These are phyloP conservation scores for Protea cynaroides DNA, from an alignment of 164 flowering plant genomes.

Conservation along the genomic window DNA sequence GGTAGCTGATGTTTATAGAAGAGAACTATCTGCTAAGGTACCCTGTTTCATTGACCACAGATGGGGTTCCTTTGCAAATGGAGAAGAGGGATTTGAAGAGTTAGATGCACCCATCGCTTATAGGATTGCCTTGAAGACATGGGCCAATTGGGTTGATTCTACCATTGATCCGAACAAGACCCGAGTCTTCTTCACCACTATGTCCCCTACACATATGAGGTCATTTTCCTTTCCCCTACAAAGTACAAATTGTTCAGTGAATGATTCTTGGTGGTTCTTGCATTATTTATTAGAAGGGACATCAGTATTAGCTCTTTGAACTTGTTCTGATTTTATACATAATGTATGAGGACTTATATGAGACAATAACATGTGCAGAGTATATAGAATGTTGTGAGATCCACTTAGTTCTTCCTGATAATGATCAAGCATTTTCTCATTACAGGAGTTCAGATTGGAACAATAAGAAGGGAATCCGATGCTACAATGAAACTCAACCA, in stretches of 20 bases:
- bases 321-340: too few species aligned
- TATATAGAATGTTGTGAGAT: too few species aligned
- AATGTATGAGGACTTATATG: too few species aligned
- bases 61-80: conserved; percentile 89
- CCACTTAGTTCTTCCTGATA: conserved; percentile 8
- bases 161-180: conserved; percentile 64
- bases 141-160: conserved; percentile 96
- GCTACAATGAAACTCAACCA: conserved; percentile 87
- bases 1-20: not conserved
- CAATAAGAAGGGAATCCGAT: conserved; percentile 52
- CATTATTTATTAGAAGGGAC: too few species aligned
- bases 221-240: conserved; percentile 19
- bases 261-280: too few species aligned
- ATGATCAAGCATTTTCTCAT: not conserved
- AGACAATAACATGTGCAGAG: conserved; percentile 9
- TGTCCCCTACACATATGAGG: conserved; percentile 89
- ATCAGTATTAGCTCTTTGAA: too few species aligned
- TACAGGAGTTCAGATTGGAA: conserved; percentile 82
- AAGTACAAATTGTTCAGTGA: not conserved
- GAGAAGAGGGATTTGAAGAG: conserved; percentile 69
- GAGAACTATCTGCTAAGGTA: not conserved
- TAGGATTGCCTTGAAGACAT: conserved; percentile 59
- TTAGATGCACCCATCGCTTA: conserved; percentile 67
- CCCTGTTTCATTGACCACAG: conserved; percentile 24
- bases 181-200: conserved; percentile 73